Evolutionary conservation across 176 grass and related monocot genomes (phyloP).

Genomic region (Echinochloa phyllopogon): DNA sequence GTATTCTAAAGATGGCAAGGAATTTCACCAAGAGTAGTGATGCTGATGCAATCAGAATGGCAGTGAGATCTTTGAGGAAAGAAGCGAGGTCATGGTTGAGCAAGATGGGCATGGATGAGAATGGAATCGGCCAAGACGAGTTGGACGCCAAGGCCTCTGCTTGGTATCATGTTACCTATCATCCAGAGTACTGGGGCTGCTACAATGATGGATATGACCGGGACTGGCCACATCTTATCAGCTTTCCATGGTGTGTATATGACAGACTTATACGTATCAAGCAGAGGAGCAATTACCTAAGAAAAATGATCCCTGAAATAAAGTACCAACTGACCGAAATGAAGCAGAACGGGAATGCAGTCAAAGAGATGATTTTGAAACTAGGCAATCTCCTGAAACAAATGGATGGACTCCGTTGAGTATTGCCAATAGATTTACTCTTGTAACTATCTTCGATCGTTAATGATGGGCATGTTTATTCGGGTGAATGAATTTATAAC

Average conservation of each 20-base stretch:
- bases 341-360: background rate
- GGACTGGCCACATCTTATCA: constrained; percentile 71
- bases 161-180: constrained; percentile 93
- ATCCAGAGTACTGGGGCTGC: constrained; percentile 55
- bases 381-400: background rate
- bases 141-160: constrained; percentile 79
- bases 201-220: constrained; percentile 65
- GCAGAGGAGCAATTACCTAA: constrained; percentile 49
- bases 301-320: constrained; percentile 38
- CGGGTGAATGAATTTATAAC: constrained; percentile 25
- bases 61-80: constrained; percentile 73
- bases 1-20: constrained; percentile 81
- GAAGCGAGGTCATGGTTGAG: constrained; percentile 81
- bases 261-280: constrained; percentile 71
- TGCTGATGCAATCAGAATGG: constrained; percentile 71
- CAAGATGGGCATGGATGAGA: constrained; percentile 39
- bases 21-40: constrained; percentile 78
- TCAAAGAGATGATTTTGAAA: background rate
- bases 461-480: constrained; percentile 17
- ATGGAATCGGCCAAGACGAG: constrained; percentile 41
- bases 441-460: constrained; percentile 26
- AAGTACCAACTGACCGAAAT: constrained; percentile 33
- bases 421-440: background rate
- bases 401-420: constrained; percentile 28
- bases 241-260: constrained; percentile 86